Evolutionary conservation across 1,284 basidiomycete species (phyloP), one percentile per base, ranked within the genome.

Genomic region (Cutaneotrichosporon cavernicola): DNA sequence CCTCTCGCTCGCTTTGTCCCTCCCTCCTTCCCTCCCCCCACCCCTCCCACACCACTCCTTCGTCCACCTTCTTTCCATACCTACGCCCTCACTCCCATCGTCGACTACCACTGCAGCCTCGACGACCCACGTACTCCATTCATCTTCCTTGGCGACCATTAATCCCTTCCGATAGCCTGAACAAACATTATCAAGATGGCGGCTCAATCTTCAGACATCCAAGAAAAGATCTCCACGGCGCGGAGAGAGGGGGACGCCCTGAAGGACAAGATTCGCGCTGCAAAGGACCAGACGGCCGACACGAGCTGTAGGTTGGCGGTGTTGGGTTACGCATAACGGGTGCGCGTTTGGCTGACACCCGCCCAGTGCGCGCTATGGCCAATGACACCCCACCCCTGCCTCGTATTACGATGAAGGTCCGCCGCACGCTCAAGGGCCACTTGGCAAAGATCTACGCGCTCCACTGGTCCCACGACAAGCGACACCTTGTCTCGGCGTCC

Each of bases 371-470:
- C 61, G 92, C 93, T 22, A 97, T 97, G 93, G 93, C 96, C 47
- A 90, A 90, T 62, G 96, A 98, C 78, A 90, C 97, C 43, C 93
- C 97, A 69, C 89, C 93, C 14, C 85, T 99, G 58, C 95, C 96
- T 43, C 89, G 96, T 65, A 91, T 99, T 71, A 89, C 96, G 36
- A 94, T 99, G 90, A 91, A 93, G 73, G 91, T 92, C 56, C 88
- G 95, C 66, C 89, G 96, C 69, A 92, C 93, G 65, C 88, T 99
- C 72, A 90, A 95, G 75, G 96, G 96, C 53, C 97, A 98, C 82
- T 86, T 98, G 64, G 95, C 96, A 71, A 99, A 99, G 86, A 97
- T 99, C 78, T 98, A 98, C 81, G 95, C 97, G 57, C 96, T 99
- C 90, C 96, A 98, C 81, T 99, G 97, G 97, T 90, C 96, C 21